These are phyloP conservation scores for Nicotiana otophora DNA, from an alignment of 257 asterid genomes.

Conservation along the genomic window DNA sequence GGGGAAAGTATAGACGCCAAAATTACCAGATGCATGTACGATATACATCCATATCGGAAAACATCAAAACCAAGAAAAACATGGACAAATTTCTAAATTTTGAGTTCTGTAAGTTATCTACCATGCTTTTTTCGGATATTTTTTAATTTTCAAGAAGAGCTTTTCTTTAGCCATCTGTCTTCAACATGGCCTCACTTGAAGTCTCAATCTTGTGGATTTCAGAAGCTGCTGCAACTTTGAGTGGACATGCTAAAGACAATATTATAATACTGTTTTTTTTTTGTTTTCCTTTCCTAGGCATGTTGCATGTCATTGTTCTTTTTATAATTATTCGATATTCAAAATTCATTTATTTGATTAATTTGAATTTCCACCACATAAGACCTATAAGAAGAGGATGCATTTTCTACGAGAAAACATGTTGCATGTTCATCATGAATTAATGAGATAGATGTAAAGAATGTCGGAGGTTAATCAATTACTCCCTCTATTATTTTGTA, in stretches of 20 bases:
- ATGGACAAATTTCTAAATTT: neutral
- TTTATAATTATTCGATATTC: too few relatives aligned
- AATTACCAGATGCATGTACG: neutral
- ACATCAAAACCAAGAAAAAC: neutral
- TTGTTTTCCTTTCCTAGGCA: too few relatives aligned
- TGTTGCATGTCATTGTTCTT: too few relatives aligned
- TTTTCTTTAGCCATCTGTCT: neutral
- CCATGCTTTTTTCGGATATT: neutral
- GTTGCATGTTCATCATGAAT: too few relatives aligned
- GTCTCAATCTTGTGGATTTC: neutral
- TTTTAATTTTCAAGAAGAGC: neutral
- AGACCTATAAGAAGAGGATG: too few relatives aligned
- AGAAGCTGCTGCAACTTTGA: neutral
- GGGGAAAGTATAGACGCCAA: constrained; percentile 24
- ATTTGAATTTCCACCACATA: too few relatives aligned
- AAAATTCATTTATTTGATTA: too few relatives aligned
- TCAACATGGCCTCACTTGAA: neutral
- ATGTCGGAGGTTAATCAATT: too few relatives aligned
- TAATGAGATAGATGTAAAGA: too few relatives aligned
- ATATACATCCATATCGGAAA: neutral
- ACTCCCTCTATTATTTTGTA: too few relatives aligned
- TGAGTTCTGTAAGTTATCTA: neutral
- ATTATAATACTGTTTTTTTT: too few relatives aligned
- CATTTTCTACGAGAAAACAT: too few relatives aligned
- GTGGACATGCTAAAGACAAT: neutral